Conservation (phyloP, 768 basidiomycete genomes). For the Podaxis mareebaensis region DNA sequence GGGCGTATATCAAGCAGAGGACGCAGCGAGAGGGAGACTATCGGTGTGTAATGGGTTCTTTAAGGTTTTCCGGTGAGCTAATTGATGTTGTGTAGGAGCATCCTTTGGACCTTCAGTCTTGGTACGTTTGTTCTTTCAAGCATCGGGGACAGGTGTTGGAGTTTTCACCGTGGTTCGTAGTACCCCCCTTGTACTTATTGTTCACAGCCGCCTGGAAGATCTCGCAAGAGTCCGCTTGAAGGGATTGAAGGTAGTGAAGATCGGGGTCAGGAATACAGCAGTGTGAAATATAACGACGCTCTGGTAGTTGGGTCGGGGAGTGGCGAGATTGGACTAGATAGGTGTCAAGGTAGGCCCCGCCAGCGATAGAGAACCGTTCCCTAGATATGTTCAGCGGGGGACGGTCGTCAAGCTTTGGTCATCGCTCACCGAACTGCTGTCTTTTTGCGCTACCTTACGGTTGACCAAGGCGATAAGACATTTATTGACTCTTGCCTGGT, state of each 20-base stretch:
- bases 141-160: background rate
- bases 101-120: background rate
- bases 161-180: conserved; percentile 5
- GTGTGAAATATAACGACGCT: background rate
- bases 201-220: background rate
- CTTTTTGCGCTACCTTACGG: conserved; percentile 81
- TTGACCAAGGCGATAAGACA: conserved; percentile 90
- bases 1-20: background rate
- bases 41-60: background rate
- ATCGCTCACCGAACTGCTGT: conserved; percentile 55
- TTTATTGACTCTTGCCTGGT: conserved; percentile 90
- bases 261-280: background rate
- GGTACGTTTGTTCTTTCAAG: background rate
- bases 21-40: background rate
- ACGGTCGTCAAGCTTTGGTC: background rate
- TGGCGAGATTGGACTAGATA: background rate
- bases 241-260: background rate
- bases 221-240: background rate
- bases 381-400: conserved; percentile 28
- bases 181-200: background rate
- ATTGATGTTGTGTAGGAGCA: background rate
- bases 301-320: background rate
- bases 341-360: conserved; percentile 44
- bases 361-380: conserved; percentile 65
- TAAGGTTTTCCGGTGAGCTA: background rate